phyloP scores from a whole-genome alignment of 2,329 filamentous ascomycete species.

The Pseudocercospora cruenta region DNA sequence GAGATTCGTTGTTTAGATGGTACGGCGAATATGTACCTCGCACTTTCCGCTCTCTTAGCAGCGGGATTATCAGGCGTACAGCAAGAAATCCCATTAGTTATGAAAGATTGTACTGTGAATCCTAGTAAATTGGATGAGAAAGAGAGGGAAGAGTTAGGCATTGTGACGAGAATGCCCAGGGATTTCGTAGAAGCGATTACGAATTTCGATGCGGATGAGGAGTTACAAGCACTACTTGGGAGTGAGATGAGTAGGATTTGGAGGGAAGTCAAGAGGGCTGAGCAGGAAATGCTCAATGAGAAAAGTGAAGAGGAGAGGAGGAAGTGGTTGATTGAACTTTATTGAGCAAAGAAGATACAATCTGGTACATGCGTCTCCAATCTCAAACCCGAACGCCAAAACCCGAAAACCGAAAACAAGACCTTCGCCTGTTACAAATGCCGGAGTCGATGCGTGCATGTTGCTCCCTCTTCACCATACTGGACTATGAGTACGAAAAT shows the following conservation, averaged over 20 bases:
- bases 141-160: slow-evolving; percentile 57
- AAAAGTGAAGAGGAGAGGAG: slow-evolving; percentile 56
- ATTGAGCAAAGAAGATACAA: slow-evolving; percentile 51
- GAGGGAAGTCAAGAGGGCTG: slow-evolving; percentile 59
- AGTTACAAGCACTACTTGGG: background rate
- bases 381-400: too few species aligned
- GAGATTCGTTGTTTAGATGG: slow-evolving; percentile 80
- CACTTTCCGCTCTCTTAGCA: slow-evolving; percentile 62
- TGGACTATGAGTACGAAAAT: too few species aligned
- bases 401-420: too few species aligned
- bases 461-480: too few species aligned
- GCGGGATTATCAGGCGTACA: slow-evolving; percentile 62
- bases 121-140: slow-evolving; percentile 55
- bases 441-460: too few species aligned
- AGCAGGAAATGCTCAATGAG: slow-evolving; percentile 54
- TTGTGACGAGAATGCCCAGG: slow-evolving; percentile 58
- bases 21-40: slow-evolving; percentile 76
- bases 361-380: too few species aligned
- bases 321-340: slow-evolving; percentile 68
- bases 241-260: slow-evolving; percentile 19
- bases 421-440: too few species aligned
- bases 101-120: slow-evolving; percentile 60
- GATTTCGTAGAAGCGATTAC: slow-evolving; percentile 59
- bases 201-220: slow-evolving; percentile 45
- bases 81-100: slow-evolving; percentile 48